Conservation (phyloP, 768 basidiomycete species). For the Rhodosporidiobolus sp. region DNA sequence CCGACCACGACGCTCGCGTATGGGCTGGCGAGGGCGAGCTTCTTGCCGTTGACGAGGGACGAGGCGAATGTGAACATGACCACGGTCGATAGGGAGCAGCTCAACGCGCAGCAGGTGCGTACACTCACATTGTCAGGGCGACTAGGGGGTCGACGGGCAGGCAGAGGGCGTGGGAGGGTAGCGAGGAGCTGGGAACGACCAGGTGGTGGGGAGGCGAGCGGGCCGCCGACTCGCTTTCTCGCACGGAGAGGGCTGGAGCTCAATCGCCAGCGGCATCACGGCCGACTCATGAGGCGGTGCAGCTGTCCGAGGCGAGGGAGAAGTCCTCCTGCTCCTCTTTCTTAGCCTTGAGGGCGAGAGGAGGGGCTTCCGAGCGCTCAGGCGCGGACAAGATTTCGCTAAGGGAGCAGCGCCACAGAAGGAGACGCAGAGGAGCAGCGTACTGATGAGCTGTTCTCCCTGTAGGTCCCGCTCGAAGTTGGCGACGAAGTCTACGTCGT, state of each 20-base stretch:
- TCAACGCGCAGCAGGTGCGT: conserved; percentile 5
- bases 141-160: background rate
- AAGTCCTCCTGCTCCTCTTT: no score
- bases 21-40: background rate
- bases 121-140: background rate
- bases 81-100: background rate
- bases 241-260: no score
- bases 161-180: background rate
- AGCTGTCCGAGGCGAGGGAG: no score
- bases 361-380: no score
- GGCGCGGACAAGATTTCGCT: no score
- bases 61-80: no score
- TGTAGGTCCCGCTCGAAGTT: conserved; percentile 65
- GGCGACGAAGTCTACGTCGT: conserved; percentile 98
- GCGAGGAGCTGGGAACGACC: background rate
- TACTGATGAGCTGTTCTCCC: conserved; percentile 7
- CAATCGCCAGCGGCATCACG: no score
- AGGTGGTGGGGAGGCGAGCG: no score
- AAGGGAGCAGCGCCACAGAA: background rate
- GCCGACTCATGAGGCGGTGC: no score
- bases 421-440: background rate
- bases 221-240: background rate
- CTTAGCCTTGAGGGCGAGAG: no score
- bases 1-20: background rate
- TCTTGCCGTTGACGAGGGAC: background rate